A percentile compares a stretch with the other conserved stretches of the same genome.
Evolutionary conservation across 176 grass and related monocot genomes (phyloP).

Genomic region (Zoysia japonica): DNA sequence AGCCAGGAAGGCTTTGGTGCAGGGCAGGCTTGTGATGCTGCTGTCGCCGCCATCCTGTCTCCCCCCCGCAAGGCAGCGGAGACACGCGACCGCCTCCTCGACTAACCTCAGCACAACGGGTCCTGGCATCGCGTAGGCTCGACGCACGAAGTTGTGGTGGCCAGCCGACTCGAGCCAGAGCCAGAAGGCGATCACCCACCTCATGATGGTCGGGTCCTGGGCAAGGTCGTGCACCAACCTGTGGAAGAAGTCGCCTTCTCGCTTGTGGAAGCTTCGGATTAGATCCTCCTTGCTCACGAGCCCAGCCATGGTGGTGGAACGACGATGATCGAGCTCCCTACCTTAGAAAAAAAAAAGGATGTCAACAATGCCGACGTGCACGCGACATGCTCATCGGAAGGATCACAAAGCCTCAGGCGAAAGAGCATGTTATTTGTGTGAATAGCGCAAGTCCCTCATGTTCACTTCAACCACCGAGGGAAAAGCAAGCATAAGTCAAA

Average conservation of each 20-base stretch:
- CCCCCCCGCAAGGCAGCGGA: conserved; percentile 40
- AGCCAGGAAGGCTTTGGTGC: conserved; percentile 53
- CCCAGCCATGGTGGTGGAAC: conserved; percentile 30
- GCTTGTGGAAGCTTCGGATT: conserved; percentile 48
- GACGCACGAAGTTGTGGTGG: conserved; percentile 55
- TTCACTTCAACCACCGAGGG: neutral
- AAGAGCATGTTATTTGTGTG: neutral
- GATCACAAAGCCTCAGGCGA: neutral
- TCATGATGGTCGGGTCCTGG: conserved; percentile 39
- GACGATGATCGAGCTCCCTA: neutral
- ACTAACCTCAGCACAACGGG: conserved; percentile 55
- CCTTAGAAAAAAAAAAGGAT: neutral
- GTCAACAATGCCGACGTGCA: neutral
- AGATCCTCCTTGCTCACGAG: conserved; percentile 20
- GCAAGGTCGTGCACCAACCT: conserved; percentile 44
- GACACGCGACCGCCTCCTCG: conserved; percentile 53
- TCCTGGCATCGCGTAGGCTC: conserved; percentile 29
- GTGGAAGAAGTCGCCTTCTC: conserved; percentile 46
- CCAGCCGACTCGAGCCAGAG: conserved; percentile 61
- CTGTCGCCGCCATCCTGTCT: neutral
- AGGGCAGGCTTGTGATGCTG: conserved; percentile 31
- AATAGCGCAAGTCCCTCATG: neutral
- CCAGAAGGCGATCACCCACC: conserved; percentile 68
- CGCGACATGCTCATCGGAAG: neutral
- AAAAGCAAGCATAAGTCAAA: conserved; percentile 8